A percentile compares a stretch with the other conserved stretches of the same genome.
These are phyloP conservation scores for Rhododendron henanense DNA, from an alignment of 148 eudicot species.

Conservation along the genomic window DNA sequence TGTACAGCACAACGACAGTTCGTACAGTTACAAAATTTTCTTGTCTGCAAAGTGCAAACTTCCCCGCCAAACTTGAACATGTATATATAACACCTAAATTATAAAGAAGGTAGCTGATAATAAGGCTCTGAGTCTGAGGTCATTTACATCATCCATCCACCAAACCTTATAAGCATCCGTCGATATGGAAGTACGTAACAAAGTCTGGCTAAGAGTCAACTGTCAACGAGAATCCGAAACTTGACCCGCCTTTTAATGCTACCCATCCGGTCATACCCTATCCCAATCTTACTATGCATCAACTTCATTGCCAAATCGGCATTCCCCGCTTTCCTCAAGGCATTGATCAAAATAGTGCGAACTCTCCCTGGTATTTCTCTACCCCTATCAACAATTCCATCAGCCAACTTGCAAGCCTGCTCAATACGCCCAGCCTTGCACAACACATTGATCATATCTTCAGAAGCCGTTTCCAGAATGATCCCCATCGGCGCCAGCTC, in stretches of 20 bases:
- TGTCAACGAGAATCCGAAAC: slow-evolving; percentile 54
- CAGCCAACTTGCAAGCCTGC: slow-evolving; percentile 95
- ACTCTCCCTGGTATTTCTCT: slow-evolving; percentile 91
- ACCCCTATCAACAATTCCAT: slow-evolving; percentile 86
- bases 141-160: neutral
- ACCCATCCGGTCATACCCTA: slow-evolving; percentile 86
- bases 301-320: slow-evolving; percentile 81
- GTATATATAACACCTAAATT: neutral
- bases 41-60: neutral
- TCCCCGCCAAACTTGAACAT: neutral
- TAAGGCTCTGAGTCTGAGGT: neutral
- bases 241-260: slow-evolving; percentile 83
- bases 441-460: slow-evolving; percentile 83
- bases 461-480: slow-evolving; percentile 77
- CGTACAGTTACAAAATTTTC: neutral
- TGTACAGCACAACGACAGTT: too few species aligned
- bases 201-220: slow-evolving; percentile 22
- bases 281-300: slow-evolving; percentile 95
- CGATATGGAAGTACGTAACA: neutral
- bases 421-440: slow-evolving; percentile 79
- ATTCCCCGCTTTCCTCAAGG: slow-evolving; percentile 88
- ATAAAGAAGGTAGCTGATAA: neutral
- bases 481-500: slow-evolving; percentile 95
- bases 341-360: slow-evolving; percentile 82
- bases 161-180: neutral